Evolutionary conservation across 2,329 filamentous ascomycete species (phyloP), one percentile per base, ranked within the genome.

Genomic region (Uncinocarpus reesii): DNA sequence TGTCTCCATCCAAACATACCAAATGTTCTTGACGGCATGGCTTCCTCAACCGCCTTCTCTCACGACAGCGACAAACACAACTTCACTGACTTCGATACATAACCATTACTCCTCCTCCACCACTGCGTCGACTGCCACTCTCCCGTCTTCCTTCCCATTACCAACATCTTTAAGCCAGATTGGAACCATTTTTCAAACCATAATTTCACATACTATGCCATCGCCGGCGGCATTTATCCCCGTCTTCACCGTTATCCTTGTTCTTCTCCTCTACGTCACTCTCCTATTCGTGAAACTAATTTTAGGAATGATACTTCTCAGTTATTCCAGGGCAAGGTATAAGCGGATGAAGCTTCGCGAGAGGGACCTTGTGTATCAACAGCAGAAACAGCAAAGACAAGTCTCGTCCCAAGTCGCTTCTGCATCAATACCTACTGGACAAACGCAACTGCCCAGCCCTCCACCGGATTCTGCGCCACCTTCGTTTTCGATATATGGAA

Each of bases 11-110:
- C 92, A 98, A 64, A 95, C 90, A 5, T 98, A 96, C 66, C 85
- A 95, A 67, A 96, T 96, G 90, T 94, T 96, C 61, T 77, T 96
- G 11, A 86, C 89, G 2, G 89, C 86, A 0, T 83, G 94, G 58
- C 75, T 95, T 28, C 84, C 87, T 0, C 77, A 84, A 7, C 85
- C 86, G 0, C 73, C 86, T 0, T 65, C 58, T 24, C 50, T 53
- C 13, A 42, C 53, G 21, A 36, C 66, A 2, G 56, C 56, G 7
- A 55, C 56, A 23, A 59, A 60, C 29, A 56, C 57, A 6, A 61
- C 68, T 2, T 69, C 68, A 4, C 57, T 72, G 7, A 60, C 68
- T 7, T 66, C 67, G 2, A 70, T 72, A 36, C 66, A 71, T 47
- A 61, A 62, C 51, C 62, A 70, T 38, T 71, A 70, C 71, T 78